These are phyloP conservation scores for Metarhizium anisopliae DNA, from an alignment of 2,329 filamentous ascomycete genomes.

Conservation along the genomic window DNA sequence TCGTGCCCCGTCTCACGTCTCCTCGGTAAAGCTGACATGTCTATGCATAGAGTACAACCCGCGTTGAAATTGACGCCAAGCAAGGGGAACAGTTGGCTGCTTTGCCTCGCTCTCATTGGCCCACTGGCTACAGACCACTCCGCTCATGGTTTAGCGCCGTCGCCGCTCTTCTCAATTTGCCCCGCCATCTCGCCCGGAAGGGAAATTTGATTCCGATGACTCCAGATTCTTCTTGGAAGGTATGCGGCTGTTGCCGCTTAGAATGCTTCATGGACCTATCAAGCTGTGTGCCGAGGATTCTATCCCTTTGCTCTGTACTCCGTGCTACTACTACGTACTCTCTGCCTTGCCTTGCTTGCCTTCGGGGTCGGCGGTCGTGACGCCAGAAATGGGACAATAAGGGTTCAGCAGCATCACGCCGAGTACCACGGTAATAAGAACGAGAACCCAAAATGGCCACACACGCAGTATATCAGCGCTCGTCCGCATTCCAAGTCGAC, in stretches of 20 bases:
- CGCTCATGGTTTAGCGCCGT: neutral
- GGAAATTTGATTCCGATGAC: neutral
- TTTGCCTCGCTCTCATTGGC: neutral
- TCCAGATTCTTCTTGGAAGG: neutral
- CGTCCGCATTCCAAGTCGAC: no score
- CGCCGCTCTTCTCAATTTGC: neutral
- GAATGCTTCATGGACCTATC: no score
- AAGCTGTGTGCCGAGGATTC: neutral
- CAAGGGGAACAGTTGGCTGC: neutral
- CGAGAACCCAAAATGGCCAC: no score
- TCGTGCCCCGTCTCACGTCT: no score
- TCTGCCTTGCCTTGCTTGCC: neutral
- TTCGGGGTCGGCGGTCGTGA: no score
- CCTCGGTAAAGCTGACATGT: neutral
- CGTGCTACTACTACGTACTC: neutral
- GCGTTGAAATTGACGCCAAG: neutral
- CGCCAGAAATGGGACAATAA: no score
- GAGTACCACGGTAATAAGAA: no score
- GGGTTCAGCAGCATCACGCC: no score
- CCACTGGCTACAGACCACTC: neutral
- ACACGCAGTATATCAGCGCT: no score
- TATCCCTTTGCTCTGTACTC: neutral
- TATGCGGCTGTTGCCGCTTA: neutral
- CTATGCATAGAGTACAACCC: neutral
- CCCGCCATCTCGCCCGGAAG: neutral